Percentiles rank a stretch among this genome's conserved stretches.
Evolutionary conservation across 306 rosid species (phyloP).

Genomic region (Corylus americana): DNA sequence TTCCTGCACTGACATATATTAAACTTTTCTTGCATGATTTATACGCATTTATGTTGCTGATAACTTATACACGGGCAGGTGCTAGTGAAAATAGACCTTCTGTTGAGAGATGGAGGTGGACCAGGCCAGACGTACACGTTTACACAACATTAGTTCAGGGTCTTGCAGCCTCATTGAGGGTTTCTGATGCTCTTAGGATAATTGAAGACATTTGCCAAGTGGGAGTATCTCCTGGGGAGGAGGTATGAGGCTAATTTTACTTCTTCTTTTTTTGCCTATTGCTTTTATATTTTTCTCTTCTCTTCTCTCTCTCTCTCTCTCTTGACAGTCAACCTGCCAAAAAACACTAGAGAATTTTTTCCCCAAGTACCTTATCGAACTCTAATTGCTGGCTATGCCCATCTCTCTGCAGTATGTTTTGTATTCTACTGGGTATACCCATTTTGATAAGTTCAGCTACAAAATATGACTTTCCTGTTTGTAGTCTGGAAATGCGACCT

Average conservation of each 20-base stretch:
- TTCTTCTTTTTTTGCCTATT: not conserved
- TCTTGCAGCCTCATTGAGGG: slow-evolving; percentile 76
- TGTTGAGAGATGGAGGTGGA: slow-evolving; percentile 83
- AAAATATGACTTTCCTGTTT: slow-evolving; percentile 11
- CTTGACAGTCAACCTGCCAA: too few species aligned
- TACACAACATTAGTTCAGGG: slow-evolving; percentile 68
- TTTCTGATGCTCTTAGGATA: slow-evolving; percentile 84
- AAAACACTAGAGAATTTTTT: not conserved
- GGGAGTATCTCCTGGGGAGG: slow-evolving; percentile 86
- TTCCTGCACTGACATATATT: not conserved
- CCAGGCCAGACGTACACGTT: slow-evolving; percentile 67
- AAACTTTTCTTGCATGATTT: too few species aligned
- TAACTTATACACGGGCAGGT: slow-evolving; percentile 40
- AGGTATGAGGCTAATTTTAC: slow-evolving; percentile 46
- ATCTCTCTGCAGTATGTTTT: not conserved
- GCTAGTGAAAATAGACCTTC: slow-evolving; percentile 43
- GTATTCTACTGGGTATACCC: not conserved
- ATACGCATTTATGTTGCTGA: not conserved
- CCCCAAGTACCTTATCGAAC: not conserved
- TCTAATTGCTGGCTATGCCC: not conserved
- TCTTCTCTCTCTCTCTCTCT: too few species aligned
- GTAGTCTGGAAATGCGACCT: slow-evolving; percentile 16
- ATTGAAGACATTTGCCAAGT: slow-evolving; percentile 74
- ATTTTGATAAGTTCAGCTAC: slow-evolving; percentile 13
- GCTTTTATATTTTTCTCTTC: not conserved